phyloP scores from a whole-genome alignment of 1,284 basidiomycete genomes.

The Volvariella volvacea region DNA sequence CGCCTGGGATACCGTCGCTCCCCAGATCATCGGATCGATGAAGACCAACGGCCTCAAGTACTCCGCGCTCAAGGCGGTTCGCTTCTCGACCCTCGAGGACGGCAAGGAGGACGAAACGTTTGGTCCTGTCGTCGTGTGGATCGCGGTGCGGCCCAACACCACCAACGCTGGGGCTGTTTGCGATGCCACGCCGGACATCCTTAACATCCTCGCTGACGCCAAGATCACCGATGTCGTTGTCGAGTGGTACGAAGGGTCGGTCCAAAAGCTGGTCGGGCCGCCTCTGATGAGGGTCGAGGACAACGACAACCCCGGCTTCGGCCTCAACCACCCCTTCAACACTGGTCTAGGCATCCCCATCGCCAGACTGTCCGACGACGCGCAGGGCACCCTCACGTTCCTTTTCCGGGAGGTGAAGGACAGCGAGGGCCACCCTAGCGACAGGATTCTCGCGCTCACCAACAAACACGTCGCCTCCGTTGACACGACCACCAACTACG shows the following conservation, averaged over 20 bases:
- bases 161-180: slow-evolving; percentile 22
- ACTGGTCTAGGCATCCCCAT: slow-evolving; percentile 22
- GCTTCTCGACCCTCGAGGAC: slow-evolving; percentile 26
- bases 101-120: slow-evolving; percentile 19
- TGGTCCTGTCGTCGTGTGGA: slow-evolving; percentile 31
- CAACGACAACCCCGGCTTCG: slow-evolving; percentile 16
- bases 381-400: slow-evolving; percentile 8
- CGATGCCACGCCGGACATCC: slow-evolving; percentile 28
- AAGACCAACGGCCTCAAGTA: slow-evolving; percentile 23
- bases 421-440: slow-evolving; percentile 6
- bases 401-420: slow-evolving; percentile 8
- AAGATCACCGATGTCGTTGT: slow-evolving; percentile 22
- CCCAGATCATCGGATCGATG: slow-evolving; percentile 23
- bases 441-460: slow-evolving; percentile 12
- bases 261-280: slow-evolving; percentile 17
- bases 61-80: slow-evolving; percentile 24
- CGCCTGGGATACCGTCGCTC: slow-evolving; percentile 35
- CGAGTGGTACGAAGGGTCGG: slow-evolving; percentile 28
- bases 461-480: slow-evolving; percentile 12
- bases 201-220: slow-evolving; percentile 23
- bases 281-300: slow-evolving; percentile 20
- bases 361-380: slow-evolving; percentile 15
- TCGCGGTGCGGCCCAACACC: slow-evolving; percentile 27
- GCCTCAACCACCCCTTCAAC: slow-evolving; percentile 19
- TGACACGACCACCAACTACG: slow-evolving; percentile 21